Conservation (phyloP, 2,329 filamentous ascomycete species). For the Penicillium sp. region DNA sequence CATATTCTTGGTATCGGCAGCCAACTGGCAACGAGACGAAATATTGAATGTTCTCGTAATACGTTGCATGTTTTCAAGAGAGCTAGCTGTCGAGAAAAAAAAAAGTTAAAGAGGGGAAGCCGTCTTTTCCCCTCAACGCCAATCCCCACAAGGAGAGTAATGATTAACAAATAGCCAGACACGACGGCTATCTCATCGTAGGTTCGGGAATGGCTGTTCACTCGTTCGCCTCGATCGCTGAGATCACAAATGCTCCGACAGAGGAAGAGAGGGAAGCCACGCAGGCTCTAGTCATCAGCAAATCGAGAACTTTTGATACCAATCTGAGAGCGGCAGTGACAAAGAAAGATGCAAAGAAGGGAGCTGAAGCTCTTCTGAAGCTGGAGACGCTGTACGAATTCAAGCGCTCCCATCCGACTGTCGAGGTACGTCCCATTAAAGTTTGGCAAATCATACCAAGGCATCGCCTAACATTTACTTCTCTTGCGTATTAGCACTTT, state of each 20-base stretch:
- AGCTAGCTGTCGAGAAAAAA: too few relatives aligned
- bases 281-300: background rate
- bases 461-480: background rate
- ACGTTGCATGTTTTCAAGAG: background rate
- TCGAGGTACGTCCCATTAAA: background rate
- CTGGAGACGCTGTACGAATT: background rate
- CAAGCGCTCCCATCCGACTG: background rate
- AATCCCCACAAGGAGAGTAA: too few relatives aligned
- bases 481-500: background rate
- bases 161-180: background rate
- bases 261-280: background rate
- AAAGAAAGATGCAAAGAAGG: background rate
- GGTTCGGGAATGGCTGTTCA: background rate
- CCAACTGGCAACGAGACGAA: background rate
- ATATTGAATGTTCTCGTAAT: background rate
- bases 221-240: background rate
- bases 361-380: background rate
- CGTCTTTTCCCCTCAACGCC: background rate
- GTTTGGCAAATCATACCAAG: background rate
- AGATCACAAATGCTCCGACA: background rate
- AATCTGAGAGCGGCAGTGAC: background rate
- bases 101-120: rapidly evolving
- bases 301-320: background rate
- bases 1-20: background rate
- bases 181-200: background rate